Percentiles rank a stretch among this genome's conserved stretches.
These are phyloP conservation scores for Aleurites moluccanus DNA, from an alignment of 441 rosid genomes.

Conservation along the genomic window DNA sequence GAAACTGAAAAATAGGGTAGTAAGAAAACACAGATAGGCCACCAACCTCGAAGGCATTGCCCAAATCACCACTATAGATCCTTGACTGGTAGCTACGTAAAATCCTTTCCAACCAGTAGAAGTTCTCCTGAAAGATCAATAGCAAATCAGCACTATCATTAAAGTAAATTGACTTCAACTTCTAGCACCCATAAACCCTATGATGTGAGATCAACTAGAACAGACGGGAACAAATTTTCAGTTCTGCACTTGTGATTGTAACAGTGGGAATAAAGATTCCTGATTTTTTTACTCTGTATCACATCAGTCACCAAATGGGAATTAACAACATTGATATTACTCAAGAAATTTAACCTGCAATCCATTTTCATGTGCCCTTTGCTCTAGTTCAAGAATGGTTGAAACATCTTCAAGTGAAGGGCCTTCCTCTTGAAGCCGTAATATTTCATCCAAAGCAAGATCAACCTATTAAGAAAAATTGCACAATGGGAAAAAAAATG, in stretches of 20 bases:
- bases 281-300: not conserved
- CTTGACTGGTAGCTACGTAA: slow-evolving; percentile 85
- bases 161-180: not conserved
- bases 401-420: slow-evolving; percentile 48
- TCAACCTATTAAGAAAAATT: slow-evolving; percentile 50
- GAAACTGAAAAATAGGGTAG: not conserved
- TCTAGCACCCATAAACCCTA: not conserved
- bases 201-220: not conserved
- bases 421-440: slow-evolving; percentile 53
- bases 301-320: not conserved
- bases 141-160: slow-evolving; percentile 17
- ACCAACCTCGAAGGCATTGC: slow-evolving; percentile 71
- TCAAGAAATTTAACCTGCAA: slow-evolving; percentile 51
- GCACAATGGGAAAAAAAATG: slow-evolving; percentile 18
- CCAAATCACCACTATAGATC: slow-evolving; percentile 68
- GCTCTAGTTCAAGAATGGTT: slow-evolving; percentile 77
- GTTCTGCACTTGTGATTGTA: not conserved
- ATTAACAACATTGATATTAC: not conserved
- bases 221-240: slow-evolving; percentile 2
- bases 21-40: not conserved
- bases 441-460: slow-evolving; percentile 75
- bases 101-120: slow-evolving; percentile 79
- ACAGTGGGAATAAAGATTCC: not conserved
- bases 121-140: slow-evolving; percentile 70
- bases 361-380: slow-evolving; percentile 88